These are phyloP conservation scores for Venustampulla echinocandica DNA, from an alignment of 495 filamentous ascomycete genomes.

Conservation along the genomic window DNA sequence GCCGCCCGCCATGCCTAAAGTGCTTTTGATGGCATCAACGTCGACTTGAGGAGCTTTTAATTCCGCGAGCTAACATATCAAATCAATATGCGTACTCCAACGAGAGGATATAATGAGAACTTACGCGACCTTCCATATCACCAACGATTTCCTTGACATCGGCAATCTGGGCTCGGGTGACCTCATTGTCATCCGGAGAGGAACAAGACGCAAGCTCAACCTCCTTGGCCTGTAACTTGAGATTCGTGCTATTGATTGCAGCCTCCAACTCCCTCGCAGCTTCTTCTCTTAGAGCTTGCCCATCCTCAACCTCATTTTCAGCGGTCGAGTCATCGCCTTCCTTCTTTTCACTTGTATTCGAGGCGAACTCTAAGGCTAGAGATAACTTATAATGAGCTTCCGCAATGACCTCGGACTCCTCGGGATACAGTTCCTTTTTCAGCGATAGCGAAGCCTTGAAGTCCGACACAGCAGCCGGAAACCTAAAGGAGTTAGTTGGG, in stretches of 20 bases:
- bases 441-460: constrained; percentile 64
- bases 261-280: constrained; percentile 70
- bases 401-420: constrained; percentile 72
- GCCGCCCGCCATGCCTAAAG: constrained; percentile 36
- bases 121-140: constrained; percentile 79
- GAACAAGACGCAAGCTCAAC: constrained; percentile 46
- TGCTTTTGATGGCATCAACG: constrained; percentile 34
- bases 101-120: constrained; percentile 19
- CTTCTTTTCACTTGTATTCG: constrained; percentile 51
- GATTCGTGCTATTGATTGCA: constrained; percentile 70
- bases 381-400: constrained; percentile 96
- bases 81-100: constrained; percentile 2
- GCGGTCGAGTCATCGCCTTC: constrained; percentile 31
- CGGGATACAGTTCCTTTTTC: constrained; percentile 65
- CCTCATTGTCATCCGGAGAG: constrained; percentile 46
- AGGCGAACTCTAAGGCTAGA: constrained; percentile 87
- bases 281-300: constrained; percentile 63
- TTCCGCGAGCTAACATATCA: constrained; percentile 54
- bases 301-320: constrained; percentile 31
- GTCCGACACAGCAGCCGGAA: constrained; percentile 72
- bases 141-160: constrained; percentile 80
- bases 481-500: constrained; percentile 35
- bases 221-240: constrained; percentile 68
- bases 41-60: constrained; percentile 64
- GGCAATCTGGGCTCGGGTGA: constrained; percentile 55